phyloP scores from a whole-genome alignment of 495 filamentous ascomycete genomes.

The Penicillium malachiteum region DNA sequence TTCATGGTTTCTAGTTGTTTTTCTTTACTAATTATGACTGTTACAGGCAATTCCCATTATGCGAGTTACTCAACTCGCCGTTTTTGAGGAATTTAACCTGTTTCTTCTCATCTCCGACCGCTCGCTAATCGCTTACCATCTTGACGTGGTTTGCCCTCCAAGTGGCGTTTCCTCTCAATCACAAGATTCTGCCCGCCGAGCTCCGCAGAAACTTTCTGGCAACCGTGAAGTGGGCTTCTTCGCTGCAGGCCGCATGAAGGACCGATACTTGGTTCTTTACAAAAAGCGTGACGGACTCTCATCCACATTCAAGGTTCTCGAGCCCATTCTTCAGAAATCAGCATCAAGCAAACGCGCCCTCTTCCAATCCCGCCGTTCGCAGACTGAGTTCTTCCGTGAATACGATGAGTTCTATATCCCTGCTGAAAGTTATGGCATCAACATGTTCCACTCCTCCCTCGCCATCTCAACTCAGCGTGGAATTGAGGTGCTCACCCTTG shows the following conservation, averaged over 20 bases:
- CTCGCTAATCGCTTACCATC: conserved; percentile 87
- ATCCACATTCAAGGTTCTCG: conserved; percentile 93
- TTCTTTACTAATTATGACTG: conserved; percentile 15
- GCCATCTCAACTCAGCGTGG: conserved; percentile 87
- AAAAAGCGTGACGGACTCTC: conserved; percentile 91
- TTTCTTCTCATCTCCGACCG: conserved; percentile 89
- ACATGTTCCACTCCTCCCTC: conserved; percentile 90
- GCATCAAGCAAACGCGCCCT: conserved; percentile 59
- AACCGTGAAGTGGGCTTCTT: conserved; percentile 93
- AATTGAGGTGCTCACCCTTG: conserved; percentile 94
- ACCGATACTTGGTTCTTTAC: conserved; percentile 89
- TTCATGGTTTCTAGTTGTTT: too few relatives aligned
- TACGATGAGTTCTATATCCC: conserved; percentile 99
- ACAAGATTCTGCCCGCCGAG: conserved; percentile 63
- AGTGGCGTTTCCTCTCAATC: conserved; percentile 59
- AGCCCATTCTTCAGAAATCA: conserved; percentile 87
- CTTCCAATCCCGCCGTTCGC: conserved; percentile 62
- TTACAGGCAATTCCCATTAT: conserved; percentile 66
- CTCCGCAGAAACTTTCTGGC: conserved; percentile 88
- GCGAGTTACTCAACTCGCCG: conserved; percentile 87
- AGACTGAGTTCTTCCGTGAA: conserved; percentile 94
- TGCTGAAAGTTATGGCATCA: conserved; percentile 90
- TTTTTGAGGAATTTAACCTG: conserved; percentile 92
- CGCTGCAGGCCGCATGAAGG: conserved; percentile 93
- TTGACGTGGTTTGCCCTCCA: conserved; percentile 81